These are phyloP conservation scores for Pseudozyma hubeiensis DNA, from an alignment of 1,284 basidiomycete species.

Conservation along the genomic window DNA sequence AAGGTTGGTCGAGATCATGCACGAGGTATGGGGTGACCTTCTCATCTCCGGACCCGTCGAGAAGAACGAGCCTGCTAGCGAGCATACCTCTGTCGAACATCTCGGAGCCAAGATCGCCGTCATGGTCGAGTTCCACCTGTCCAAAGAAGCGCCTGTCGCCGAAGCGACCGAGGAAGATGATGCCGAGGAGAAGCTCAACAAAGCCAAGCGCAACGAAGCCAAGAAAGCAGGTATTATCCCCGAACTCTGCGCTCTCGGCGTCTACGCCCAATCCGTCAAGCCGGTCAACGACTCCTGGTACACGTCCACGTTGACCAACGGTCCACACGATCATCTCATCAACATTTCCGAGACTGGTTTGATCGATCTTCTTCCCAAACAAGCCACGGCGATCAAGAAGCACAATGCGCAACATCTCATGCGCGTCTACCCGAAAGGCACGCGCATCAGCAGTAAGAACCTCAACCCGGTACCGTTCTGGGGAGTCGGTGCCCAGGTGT, in stretches of 20 bases:
- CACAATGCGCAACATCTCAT: conserved; percentile 73
- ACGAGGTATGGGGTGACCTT: conserved; percentile 74
- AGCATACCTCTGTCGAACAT: conserved; percentile 71
- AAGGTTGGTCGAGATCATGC: conserved; percentile 74
- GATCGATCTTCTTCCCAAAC: conserved; percentile 70
- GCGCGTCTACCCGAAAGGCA: conserved; percentile 75
- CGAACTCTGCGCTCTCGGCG: conserved; percentile 56
- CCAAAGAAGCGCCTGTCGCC: conserved; percentile 17
- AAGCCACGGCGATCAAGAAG: conserved; percentile 59
- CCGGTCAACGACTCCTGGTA: conserved; percentile 59
- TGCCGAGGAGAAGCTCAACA: conserved; percentile 35
- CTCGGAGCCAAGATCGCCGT: conserved; percentile 74
- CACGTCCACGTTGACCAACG: conserved; percentile 45
- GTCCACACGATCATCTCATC: conserved; percentile 70
- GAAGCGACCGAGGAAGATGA: conserved; percentile 25
- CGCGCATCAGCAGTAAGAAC: conserved; percentile 71
- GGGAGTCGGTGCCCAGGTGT: conserved; percentile 74
- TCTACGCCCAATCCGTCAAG: conserved; percentile 63
- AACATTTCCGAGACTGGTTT: conserved; percentile 75
- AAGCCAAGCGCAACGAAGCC: conserved; percentile 30
- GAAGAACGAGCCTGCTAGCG: conserved; percentile 53
- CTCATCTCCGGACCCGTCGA: conserved; percentile 65
- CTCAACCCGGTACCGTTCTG: conserved; percentile 71
- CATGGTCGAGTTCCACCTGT: conserved; percentile 72
- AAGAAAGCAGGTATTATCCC: conserved; percentile 59